Percentiles rank a stretch among this genome's conserved stretches.
These are phyloP conservation scores for Uronychia setigera DNA, from an alignment of 73 alveolate species.

Conservation along the genomic window DNA sequence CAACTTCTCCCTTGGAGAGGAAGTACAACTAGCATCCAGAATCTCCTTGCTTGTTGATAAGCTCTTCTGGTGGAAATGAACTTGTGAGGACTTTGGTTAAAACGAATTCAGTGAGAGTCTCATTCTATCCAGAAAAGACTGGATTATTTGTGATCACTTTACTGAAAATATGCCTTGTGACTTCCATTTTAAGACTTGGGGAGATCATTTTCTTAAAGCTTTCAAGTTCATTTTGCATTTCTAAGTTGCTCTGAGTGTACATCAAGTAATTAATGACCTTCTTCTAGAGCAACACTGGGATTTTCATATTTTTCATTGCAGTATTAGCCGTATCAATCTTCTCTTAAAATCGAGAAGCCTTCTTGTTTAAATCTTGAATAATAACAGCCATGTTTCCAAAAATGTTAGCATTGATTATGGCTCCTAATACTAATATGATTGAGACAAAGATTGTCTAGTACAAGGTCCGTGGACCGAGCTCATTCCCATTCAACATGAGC, in stretches of 20 bases:
- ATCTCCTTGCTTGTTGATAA: constrained; percentile 51
- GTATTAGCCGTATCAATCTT: constrained; percentile 52
- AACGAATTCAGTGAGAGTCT: constrained; percentile 39
- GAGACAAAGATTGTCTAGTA: constrained; percentile 36
- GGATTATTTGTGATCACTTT: constrained; percentile 30
- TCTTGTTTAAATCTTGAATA: constrained; percentile 25
- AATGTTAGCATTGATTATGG: constrained; percentile 58
- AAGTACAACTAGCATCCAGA: constrained; percentile 36
- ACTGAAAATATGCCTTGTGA: constrained; percentile 45
- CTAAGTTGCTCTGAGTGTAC: constrained; percentile 49
- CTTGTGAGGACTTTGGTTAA: constrained; percentile 23
- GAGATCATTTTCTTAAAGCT: constrained; percentile 43
- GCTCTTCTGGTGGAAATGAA: constrained; percentile 60
- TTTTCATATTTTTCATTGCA: constrained; percentile 61
- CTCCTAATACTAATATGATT: constrained; percentile 42
- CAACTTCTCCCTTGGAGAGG: constrained; percentile 68
- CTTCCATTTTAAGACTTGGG: constrained; percentile 54
- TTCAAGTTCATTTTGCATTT: constrained; percentile 55
- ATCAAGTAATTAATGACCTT: constrained; percentile 42
- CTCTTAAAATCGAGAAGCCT: constrained; percentile 38
- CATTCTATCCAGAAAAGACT: constrained; percentile 19
- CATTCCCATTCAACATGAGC: constrained; percentile 65
- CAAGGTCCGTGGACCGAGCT: constrained; percentile 42
- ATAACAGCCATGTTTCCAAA: constrained; percentile 66
- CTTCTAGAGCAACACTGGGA: constrained; percentile 44